A percentile compares a stretch with the other conserved stretches of the same genome.
Conservation (phyloP, 805 yeast genomes). For the Sugiyamaella marilandica region DNA sequence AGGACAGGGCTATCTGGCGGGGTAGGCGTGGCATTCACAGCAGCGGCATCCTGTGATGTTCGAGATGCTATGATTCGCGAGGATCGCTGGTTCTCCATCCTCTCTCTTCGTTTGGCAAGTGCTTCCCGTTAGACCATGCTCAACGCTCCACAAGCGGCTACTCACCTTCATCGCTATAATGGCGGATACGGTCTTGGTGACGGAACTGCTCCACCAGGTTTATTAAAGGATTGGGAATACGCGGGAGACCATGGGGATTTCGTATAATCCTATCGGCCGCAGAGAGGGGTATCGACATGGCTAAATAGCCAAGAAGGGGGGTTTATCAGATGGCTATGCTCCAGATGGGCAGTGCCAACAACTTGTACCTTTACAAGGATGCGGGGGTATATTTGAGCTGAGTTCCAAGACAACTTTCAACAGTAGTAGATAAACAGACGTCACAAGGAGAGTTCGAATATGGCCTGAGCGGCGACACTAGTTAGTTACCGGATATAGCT, state of each 20-base stretch:
- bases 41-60: not conserved
- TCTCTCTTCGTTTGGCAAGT: slow-evolving; percentile 8
- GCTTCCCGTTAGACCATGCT: not conserved
- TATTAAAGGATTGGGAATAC: slow-evolving; percentile 19
- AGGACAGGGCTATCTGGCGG: not conserved
- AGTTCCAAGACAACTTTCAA: too few species aligned
- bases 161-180: slow-evolving; percentile 6
- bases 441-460: too few species aligned
- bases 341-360: not conserved
- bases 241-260: slow-evolving; percentile 25
- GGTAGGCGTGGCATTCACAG: not conserved
- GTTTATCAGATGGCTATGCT: not conserved
- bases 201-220: slow-evolving; percentile 15
- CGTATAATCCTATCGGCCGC: slow-evolving; percentile 26
- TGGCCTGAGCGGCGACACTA: too few species aligned
- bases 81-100: slow-evolving; percentile 13
- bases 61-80: slow-evolving; percentile 12
- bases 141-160: not conserved
- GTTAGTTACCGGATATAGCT: too few species aligned
- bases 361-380: too few species aligned
- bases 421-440: too few species aligned
- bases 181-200: slow-evolving; percentile 21
- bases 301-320: not conserved
- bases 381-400: too few species aligned
- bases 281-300: slow-evolving; percentile 20